A percentile compares a stretch with the other conserved stretches of the same genome.
These are phyloP conservation scores for Cordyceps cicadae DNA, from an alignment of 2,329 filamentous ascomycete genomes.

Conservation along the genomic window DNA sequence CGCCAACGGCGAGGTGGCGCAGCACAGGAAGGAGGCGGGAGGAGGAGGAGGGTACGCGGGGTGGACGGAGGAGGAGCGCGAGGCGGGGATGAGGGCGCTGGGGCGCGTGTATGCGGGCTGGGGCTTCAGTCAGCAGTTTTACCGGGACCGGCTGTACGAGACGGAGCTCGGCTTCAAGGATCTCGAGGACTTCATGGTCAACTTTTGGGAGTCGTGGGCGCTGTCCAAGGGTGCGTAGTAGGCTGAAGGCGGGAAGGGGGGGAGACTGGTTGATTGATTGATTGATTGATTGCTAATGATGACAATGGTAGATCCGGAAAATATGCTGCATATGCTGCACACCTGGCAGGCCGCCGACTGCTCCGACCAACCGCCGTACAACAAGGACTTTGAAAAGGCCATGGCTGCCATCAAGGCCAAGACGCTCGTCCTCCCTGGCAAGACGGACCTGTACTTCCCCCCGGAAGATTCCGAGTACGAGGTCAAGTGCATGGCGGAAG, in stretches of 20 bases:
- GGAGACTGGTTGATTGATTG: not conserved
- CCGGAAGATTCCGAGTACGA: constrained; percentile 73
- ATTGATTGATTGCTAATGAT: not conserved
- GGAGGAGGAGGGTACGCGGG: constrained; percentile 14
- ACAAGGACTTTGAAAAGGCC: constrained; percentile 56
- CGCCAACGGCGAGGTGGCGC: constrained; percentile 21
- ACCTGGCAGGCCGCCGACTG: constrained; percentile 73
- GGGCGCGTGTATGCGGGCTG: constrained; percentile 70
- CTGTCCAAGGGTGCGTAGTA: constrained; percentile 43
- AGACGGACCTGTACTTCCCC: constrained; percentile 75
- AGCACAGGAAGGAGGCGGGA: too few relatives aligned
- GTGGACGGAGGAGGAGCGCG: constrained; percentile 35
- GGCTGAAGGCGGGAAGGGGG: not conserved
- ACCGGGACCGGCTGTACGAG: constrained; percentile 62
- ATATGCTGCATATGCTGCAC: constrained; percentile 64
- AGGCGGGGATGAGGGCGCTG: constrained; percentile 54
- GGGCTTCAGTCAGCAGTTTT: constrained; percentile 75
- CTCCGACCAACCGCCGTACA: constrained; percentile 59
- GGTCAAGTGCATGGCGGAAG: constrained; percentile 39
- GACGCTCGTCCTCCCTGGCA: constrained; percentile 59
- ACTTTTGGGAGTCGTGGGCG: constrained; percentile 71
- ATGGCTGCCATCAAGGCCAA: constrained; percentile 65
- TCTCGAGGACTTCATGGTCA: constrained; percentile 65
- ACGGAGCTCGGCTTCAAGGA: constrained; percentile 54
- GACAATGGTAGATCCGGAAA: constrained; percentile 53